Evolutionary conservation across 2,329 filamentous ascomycete genomes (phyloP), one percentile per base, ranked within the genome.

Genomic region (Apiospora kogelbergensis): DNA sequence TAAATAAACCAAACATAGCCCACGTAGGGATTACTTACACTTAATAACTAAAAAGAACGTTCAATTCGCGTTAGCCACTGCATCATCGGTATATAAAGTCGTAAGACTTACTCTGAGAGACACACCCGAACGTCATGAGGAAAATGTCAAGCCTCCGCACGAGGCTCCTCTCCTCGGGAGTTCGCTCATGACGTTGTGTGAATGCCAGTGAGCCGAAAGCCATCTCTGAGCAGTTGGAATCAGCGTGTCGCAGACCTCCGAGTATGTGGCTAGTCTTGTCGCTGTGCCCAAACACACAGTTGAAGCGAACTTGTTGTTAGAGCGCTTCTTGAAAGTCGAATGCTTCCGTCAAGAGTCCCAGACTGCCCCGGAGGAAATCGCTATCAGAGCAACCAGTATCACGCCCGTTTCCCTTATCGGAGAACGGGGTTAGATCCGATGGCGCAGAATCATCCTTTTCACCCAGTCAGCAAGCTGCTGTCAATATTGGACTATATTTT

Each of bases 81-180:
- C 20, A 2, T 65, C 63, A 42, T 26, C 22, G 20, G 20, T 3
- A 24, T n/a, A 10, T 17, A 20, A 65, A 22, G 37, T 26, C 37
- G 30, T 20, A 1, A 45, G n/a, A 68, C 74, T 57, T 13, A 76
- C 77, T 75, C 70, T 80, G 78, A 9, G 78, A 79, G 4, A 80
- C 70, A 45, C 78, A 80, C 4, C 78, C 77, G 68, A 79, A 80
- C 13, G 76, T 76, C 77, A 80, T 76, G 20, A 80, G 73, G 69
- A 79, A 80, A 42, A 79, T 74, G 65, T 80, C 78, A 3, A 80
- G 69, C 67, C 77, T 75, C 9, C 75, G 73, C 46, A 80, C 78
- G 17, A 79, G 72, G 68, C 76, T 75, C 46, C 72, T 71, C 71
- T 80, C 78, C 42, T 78, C 73, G 2, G 76, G 72, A 26, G 75